Conservation (phyloP, 148 eudicot genomes). For the Arctostaphylos glauca region DNA sequence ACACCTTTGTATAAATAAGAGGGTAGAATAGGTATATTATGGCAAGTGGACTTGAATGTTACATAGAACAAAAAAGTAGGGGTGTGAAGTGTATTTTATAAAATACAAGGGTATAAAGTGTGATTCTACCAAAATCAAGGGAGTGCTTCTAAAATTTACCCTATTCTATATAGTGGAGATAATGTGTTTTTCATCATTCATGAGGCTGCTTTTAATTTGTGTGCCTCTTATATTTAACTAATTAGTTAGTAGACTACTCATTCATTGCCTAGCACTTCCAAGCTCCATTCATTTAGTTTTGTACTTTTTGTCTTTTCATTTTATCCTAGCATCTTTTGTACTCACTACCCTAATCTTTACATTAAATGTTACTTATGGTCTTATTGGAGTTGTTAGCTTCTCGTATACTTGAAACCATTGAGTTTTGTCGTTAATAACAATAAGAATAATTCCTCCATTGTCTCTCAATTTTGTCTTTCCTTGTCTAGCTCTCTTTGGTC, state of each 20-base stretch:
- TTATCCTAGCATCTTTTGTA: not conserved
- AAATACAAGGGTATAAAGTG: too few relatives aligned
- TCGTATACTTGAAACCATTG: not conserved
- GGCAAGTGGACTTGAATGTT: too few relatives aligned
- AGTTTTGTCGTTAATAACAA: not conserved
- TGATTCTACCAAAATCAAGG: too few relatives aligned
- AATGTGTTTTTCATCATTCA: not conserved
- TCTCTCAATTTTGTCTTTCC: not conserved
- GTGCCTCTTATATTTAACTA: not conserved
- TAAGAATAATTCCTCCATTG: not conserved
- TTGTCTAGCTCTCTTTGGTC: not conserved
- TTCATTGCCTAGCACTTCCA: not conserved
- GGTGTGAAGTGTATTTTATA: too few relatives aligned
- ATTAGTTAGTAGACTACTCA: not conserved
- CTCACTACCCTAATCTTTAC: not conserved
- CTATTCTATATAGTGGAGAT: not conserved
- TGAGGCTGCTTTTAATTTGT: not conserved
- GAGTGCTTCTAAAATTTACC: too few relatives aligned
- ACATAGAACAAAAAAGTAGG: too few relatives aligned
- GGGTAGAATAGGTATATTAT: too few relatives aligned
- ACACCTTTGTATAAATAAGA: too few relatives aligned
- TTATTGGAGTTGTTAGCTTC: not conserved
- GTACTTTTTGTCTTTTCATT: not conserved
- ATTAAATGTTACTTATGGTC: not conserved
- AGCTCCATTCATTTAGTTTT: not conserved